phyloP scores from a whole-genome alignment of 1,284 basidiomycete species.

The Tetrapyrgos nigripes region DNA sequence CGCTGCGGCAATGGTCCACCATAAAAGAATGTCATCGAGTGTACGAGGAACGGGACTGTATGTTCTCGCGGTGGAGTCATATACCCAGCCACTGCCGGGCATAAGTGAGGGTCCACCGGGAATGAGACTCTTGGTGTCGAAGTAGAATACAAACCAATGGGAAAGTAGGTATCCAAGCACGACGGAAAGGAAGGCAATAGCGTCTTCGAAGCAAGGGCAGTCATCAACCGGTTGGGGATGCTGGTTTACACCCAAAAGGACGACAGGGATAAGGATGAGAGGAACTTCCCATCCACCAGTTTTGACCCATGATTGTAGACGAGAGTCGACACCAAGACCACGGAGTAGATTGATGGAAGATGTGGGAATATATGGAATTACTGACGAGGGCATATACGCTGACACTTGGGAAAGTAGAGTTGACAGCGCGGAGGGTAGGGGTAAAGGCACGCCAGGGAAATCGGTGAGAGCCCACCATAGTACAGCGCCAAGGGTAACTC shows the following conservation, averaged over 20 bases:
- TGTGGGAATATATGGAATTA: background rate
- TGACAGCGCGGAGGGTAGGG: constrained; percentile 6
- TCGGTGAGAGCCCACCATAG: constrained; percentile 66
- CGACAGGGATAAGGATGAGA: constrained; percentile 65
- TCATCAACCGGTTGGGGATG: constrained; percentile 96
- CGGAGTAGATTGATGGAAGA: constrained; percentile 36
- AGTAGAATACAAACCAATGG: constrained; percentile 55
- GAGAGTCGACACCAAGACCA: constrained; percentile 46
- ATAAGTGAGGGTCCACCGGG: constrained; percentile 41
- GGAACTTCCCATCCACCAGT: constrained; percentile 73
- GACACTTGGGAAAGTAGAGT: background rate
- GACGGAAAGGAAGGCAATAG: constrained; percentile 91
- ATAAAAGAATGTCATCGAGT: constrained; percentile 54
- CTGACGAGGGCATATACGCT: background rate
- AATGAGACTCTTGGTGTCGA: constrained; percentile 5
- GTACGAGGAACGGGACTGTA: constrained; percentile 46
- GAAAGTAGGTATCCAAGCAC: constrained; percentile 79
- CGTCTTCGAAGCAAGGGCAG: constrained; percentile 98
- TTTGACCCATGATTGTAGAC: constrained; percentile 58
- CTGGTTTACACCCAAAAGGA: constrained; percentile 80
- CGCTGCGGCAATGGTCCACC: constrained; percentile 61
- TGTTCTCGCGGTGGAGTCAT: constrained; percentile 24
- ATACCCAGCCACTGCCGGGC: constrained; percentile 61
- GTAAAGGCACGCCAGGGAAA: constrained; percentile 45
- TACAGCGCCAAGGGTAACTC: constrained; percentile 66